These are phyloP conservation scores for Trichophyton rubrum DNA, from an alignment of 2,329 filamentous ascomycete species.

Conservation along the genomic window DNA sequence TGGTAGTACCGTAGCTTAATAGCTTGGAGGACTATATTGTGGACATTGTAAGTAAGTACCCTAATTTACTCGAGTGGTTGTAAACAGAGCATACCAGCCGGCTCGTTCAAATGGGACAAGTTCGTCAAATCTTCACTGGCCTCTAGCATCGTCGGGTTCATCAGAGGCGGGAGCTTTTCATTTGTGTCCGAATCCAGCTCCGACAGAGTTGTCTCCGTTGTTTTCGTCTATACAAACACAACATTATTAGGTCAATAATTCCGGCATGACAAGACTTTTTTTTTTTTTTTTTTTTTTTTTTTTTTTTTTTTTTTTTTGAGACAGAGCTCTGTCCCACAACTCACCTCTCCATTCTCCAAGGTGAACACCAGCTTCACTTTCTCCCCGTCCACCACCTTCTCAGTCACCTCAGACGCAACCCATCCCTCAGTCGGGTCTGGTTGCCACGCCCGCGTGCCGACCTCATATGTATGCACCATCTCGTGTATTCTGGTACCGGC, in stretches of 20 bases:
- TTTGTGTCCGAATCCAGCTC: constrained; percentile 67
- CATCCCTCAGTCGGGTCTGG: constrained; percentile 91
- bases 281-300: too few species aligned
- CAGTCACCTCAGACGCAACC: constrained; percentile 87
- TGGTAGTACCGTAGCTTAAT: constrained; percentile 94
- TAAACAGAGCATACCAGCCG: constrained; percentile 56
- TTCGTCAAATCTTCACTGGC: constrained; percentile 97
- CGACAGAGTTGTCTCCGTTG: constrained; percentile 61
- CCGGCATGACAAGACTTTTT: not conserved
- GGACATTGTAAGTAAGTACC: constrained; percentile 7
- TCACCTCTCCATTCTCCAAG: constrained; percentile 85
- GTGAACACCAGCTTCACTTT: constrained; percentile 81
- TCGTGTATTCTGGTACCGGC: constrained; percentile 13
- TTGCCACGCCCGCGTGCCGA: constrained; percentile 97
- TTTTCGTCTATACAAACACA: constrained; percentile 50
- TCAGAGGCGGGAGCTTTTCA: constrained; percentile 71
- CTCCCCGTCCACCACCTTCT: constrained; percentile 70
- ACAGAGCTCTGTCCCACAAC: constrained; percentile 11
- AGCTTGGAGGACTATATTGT: constrained; percentile 69
- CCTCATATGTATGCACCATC: constrained; percentile 92
- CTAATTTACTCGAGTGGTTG: constrained; percentile 6
- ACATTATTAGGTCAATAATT: constrained; percentile 6
- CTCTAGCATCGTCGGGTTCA: constrained; percentile 97
- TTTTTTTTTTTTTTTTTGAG: too few species aligned
- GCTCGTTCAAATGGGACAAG: constrained; percentile 93